Evolutionary conservation across 805 yeast species (phyloP), one percentile per base, ranked within the genome.

Genomic region (Cyberlindnera lachancei): DNA sequence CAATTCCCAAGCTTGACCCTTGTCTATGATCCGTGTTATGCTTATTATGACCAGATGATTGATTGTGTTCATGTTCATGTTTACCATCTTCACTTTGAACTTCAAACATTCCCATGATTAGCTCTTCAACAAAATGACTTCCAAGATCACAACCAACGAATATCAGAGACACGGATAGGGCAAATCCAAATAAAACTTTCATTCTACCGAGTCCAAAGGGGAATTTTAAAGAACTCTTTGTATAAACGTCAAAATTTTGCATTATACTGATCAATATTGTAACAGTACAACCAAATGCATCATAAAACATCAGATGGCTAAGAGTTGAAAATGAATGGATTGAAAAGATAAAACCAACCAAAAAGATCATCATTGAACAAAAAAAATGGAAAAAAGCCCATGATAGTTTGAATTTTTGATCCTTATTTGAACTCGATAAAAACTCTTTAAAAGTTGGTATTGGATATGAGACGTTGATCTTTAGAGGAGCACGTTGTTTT

Each of bases 151-250:
- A 72, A 0, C 97, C 96, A 38, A 90, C 94, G 71, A 88, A 90
- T 16, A 88, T 64, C 39, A 90, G 68, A 2, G 94, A 79, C 1
- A 90, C 79, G 12, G 92, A 75, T 26, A 87, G 63, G 0, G 94
- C 95, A 61, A 88, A 88, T 3, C 94, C 94, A 27, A 82, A 76
- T 13, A 90, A 59, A 0, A 90, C 94, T 50, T 90, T 96, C 12
- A 84, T 67, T 37, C 98, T 66, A n/a, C 94, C 94, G 17, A 90
- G 62, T 0, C 97, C 98, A 63, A 90, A 90, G 1, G 98, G 98
- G 42, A 76, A 82, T 11, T 78, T 76, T 20, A 92, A 64, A 2
- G 95, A 82, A 6, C 88, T 73, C 35, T 72, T 74, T 42, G 73
- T 76, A 96, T 97, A 92, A 6, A 82, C 94, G 42, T 85, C 94